A percentile compares a stretch with the other conserved stretches of the same genome.
Evolutionary conservation across 2,329 filamentous ascomycete species (phyloP).

Genomic region (Sclerotinia sclerotiorum): DNA sequence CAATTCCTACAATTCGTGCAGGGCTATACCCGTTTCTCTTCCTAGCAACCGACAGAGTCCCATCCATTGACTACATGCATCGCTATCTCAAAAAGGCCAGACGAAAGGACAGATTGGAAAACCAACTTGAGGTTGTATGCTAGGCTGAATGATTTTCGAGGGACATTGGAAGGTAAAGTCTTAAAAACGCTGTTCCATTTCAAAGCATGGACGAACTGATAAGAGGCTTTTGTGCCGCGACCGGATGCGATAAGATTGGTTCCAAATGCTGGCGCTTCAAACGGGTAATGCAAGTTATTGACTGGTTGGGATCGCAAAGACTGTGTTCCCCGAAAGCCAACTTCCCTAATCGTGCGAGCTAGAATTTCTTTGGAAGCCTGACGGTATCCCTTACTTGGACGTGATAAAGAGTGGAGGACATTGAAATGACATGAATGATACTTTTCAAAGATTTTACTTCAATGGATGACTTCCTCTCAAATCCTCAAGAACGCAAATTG

Average conservation of each 20-base stretch:
- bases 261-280: neutral
- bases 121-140: neutral
- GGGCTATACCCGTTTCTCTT: neutral
- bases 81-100: neutral
- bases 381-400: neutral
- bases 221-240: neutral
- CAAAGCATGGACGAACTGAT: neutral
- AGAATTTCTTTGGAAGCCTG: conserved; percentile 1
- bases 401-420: neutral
- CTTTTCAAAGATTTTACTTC: neutral
- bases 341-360: conserved; percentile 1
- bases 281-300: neutral
- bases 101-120: neutral
- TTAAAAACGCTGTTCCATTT: neutral
- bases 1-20: neutral
- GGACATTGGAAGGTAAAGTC: neutral
- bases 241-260: neutral
- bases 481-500: neutral
- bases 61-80: neutral
- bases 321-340: conserved; percentile 11
- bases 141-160: neutral
- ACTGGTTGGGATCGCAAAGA: conserved; percentile 1
- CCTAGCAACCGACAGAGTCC: neutral
- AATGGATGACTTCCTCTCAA: neutral
- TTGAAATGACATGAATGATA: neutral